Evolutionary conservation across 768 basidiomycete genomes (phyloP).

Genomic region (Leucogyrophana mollusca): DNA sequence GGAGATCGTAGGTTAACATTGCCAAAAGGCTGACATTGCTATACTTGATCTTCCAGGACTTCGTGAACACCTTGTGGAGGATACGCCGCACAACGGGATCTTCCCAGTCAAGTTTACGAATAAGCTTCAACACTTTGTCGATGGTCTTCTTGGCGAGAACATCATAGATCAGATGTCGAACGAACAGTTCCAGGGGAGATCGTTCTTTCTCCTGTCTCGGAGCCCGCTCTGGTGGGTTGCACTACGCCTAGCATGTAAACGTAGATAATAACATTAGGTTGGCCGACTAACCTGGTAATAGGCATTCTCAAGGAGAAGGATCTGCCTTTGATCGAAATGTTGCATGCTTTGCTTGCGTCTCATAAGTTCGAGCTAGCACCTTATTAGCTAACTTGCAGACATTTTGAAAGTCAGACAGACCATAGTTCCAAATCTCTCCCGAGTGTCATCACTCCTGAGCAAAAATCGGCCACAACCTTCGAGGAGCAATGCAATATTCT

Average conservation of each 20-base stretch:
- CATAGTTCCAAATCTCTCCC: slow-evolving; percentile 86
- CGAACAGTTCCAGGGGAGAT: slow-evolving; percentile 86
- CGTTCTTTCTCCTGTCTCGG: slow-evolving; percentile 85
- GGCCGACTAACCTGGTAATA: slow-evolving; percentile 79
- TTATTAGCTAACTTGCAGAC: not conserved
- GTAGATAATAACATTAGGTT: not conserved
- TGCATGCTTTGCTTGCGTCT: slow-evolving; percentile 90
- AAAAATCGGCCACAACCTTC: slow-evolving; percentile 95
- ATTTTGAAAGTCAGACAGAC: slow-evolving; percentile 37
- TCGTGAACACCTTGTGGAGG: slow-evolving; percentile 90
- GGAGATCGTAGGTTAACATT: slow-evolving; percentile 93
- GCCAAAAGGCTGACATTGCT: slow-evolving; percentile 86
- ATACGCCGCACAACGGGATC: slow-evolving; percentile 56
- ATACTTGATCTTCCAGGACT: slow-evolving; percentile 97
- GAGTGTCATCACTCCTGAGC: slow-evolving; percentile 83
- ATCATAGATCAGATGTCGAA: slow-evolving; percentile 93
- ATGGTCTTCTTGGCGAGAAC: slow-evolving; percentile 91
- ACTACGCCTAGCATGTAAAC: slow-evolving; percentile 46
- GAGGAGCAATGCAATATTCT: slow-evolving; percentile 86
- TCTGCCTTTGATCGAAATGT: slow-evolving; percentile 89
- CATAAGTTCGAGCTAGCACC: slow-evolving; percentile 84
- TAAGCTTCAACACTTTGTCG: slow-evolving; percentile 91
- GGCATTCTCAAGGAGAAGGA: slow-evolving; percentile 91
- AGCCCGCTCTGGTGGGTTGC: slow-evolving; percentile 93
- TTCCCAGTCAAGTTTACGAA: slow-evolving; percentile 98